Base-by-base conservation (phyloP, 768 basidiomycete genomes). In the Trametes punicea region DNA sequence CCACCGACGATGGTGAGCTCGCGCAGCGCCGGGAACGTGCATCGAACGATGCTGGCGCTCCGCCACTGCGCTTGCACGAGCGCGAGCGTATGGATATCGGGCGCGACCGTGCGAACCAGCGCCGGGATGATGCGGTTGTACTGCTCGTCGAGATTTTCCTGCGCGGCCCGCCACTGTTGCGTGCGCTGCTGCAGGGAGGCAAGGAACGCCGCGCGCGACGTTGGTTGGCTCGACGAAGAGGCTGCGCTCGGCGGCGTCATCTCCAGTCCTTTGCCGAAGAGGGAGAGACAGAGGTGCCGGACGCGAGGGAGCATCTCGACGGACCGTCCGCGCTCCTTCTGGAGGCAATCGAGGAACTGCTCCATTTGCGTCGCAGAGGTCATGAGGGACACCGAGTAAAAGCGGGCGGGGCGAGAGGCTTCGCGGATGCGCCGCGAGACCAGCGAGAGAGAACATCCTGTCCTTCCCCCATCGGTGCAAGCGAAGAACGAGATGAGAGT, bases 381-480 rank as follows among this genome's bases (percentile, higher is more conserved):
- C 42, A 55, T 23, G 48, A 60, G 48, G 11, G 46, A 49, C 8
- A 60, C 49, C 23, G 58, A 50, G 45, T 25, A 55, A 53, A 60
- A 60, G 39, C 58, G 58, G 41, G 49, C 53, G 11, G 58, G 58
- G 42, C 58, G 58, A 15, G 58, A 54, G 36, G 42, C 53, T 2
- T 36, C 53, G 49, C 47, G 53, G n/a, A 60, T 44, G 42, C 53
- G 58, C 31, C 50, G 49, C n/a, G 58, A 60, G 29, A 60, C 58
- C 29, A 60, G 58, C 2, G 58, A 50, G 31, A 60, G 58, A 2
- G 53, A n/a, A 45, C 58, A 60, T n/a, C 58, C 58, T 6, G 58
- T 60, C 11, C 18, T 23, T 11, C 58, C 58, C 23, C 58, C 58
- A 44, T 60, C 58, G 27, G 53, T 60, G 44, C 58, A 60, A 16